phyloP scores from a whole-genome alignment of 2,329 filamentous ascomycete genomes.

The Colletotrichum sp. region DNA sequence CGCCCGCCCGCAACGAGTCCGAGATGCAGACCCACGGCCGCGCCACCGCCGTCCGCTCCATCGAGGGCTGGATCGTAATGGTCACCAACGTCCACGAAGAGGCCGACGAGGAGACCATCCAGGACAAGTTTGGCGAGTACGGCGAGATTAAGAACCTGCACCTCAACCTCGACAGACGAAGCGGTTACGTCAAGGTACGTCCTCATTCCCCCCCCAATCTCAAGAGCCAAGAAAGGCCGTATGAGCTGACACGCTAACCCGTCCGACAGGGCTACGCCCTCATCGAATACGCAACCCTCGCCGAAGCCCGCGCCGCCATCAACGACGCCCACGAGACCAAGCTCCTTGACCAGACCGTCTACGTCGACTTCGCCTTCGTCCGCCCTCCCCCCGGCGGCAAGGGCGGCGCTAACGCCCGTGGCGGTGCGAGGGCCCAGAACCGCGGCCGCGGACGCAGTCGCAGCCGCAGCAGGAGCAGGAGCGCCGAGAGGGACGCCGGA shows the following conservation, averaged over 20 bases:
- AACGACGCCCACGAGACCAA: slow-evolving; percentile 79
- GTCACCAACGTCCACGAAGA: slow-evolving; percentile 90
- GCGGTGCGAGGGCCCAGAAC: slow-evolving; percentile 43
- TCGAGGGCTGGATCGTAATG: slow-evolving; percentile 89
- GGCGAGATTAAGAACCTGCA: slow-evolving; percentile 90
- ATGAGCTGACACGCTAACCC: neutral
- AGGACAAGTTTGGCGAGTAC: slow-evolving; percentile 82
- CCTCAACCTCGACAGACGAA: slow-evolving; percentile 80
- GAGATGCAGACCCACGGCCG: slow-evolving; percentile 76
- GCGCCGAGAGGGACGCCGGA: slow-evolving; percentile 4
- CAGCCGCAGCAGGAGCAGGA: slow-evolving; percentile 49
- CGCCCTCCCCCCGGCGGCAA: slow-evolving; percentile 68
- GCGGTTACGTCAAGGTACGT: slow-evolving; percentile 82
- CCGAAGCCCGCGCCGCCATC: slow-evolving; percentile 82
- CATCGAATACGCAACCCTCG: slow-evolving; percentile 82
- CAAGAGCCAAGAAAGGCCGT: neutral
- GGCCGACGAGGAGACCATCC: slow-evolving; percentile 81
- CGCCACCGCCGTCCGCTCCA: slow-evolving; percentile 82
- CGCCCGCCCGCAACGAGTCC: slow-evolving; percentile 55
- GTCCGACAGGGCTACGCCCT: slow-evolving; percentile 75
- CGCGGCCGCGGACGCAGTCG: slow-evolving; percentile 35
- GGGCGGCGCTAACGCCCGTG: slow-evolving; percentile 31
- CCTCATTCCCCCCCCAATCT: neutral
- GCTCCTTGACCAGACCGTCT: slow-evolving; percentile 80
- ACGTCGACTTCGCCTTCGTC: slow-evolving; percentile 86